These are phyloP conservation scores for Nannochloris sp. DNA, from an alignment of 139 green algal genomes.

Conservation along the genomic window DNA sequence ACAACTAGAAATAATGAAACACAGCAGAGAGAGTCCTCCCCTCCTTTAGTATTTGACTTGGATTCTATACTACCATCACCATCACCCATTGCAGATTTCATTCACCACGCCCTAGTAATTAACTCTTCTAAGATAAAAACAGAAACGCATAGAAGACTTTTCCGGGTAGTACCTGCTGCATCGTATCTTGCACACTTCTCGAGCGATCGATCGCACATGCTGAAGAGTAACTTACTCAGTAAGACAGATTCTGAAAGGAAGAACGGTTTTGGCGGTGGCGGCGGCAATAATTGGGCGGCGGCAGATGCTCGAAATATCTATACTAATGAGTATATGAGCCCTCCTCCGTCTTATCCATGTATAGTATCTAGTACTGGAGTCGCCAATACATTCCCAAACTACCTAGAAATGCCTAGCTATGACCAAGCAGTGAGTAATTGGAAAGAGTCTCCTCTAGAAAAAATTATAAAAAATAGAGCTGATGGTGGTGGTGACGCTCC, in stretches of 20 bases:
- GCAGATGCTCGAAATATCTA: not conserved
- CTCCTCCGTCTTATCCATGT: not conserved
- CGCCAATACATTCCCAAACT: not conserved
- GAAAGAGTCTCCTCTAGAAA: not conserved
- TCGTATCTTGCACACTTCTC: constrained; percentile 13
- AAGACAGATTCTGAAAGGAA: too few species aligned
- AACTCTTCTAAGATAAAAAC: too few species aligned
- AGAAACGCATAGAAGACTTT: too few species aligned
- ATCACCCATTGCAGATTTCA: not conserved
- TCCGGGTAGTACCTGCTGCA: constrained; percentile 16
- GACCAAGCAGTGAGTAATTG: not conserved
- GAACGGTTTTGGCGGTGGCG: too few species aligned
- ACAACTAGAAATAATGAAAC: not conserved
- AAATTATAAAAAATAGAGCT: not conserved
- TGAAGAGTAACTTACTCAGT: too few species aligned
- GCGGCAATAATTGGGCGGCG: too few species aligned
- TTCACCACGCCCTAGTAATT: not conserved
- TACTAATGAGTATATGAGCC: not conserved
- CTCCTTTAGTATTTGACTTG: not conserved
- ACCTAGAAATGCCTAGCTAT: not conserved
- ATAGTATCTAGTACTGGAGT: not conserved
- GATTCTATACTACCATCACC: not conserved
- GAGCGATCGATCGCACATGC: constrained; percentile 21
- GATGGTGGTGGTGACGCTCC: not conserved
- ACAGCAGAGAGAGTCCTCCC: not conserved